Evolutionary conservation across 805 yeast genomes (phyloP).

Genomic region (Naumovozyma castellii): DNA sequence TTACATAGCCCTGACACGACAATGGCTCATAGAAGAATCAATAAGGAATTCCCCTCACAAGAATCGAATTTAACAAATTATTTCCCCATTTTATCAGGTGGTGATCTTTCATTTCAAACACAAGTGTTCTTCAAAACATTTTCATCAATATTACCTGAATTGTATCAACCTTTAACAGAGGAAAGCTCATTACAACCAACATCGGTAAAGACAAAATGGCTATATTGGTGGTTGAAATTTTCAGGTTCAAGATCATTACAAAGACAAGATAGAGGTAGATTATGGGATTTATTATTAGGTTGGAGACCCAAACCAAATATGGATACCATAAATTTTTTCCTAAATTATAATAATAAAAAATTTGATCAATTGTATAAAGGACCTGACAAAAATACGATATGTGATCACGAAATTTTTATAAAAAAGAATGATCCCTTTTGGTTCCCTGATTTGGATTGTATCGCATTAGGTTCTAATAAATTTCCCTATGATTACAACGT

Average conservation of each 20-base stretch:
- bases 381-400: not conserved
- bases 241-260: slow-evolving; percentile 82
- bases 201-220: slow-evolving; percentile 65
- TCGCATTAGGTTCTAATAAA: slow-evolving; percentile 20
- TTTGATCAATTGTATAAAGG: slow-evolving; percentile 23
- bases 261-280: slow-evolving; percentile 68
- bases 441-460: slow-evolving; percentile 29
- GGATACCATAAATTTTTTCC: slow-evolving; percentile 26
- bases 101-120: slow-evolving; percentile 26
- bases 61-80: slow-evolving; percentile 12
- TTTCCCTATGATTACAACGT: slow-evolving; percentile 24
- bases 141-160: slow-evolving; percentile 63
- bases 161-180: slow-evolving; percentile 65
- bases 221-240: slow-evolving; percentile 91
- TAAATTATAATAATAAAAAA: slow-evolving; percentile 27
- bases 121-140: slow-evolving; percentile 45
- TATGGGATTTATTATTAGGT: slow-evolving; percentile 83
- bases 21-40: slow-evolving; percentile 12
- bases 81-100: slow-evolving; percentile 30
- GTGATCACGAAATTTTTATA: slow-evolving; percentile 1
- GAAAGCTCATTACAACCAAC: slow-evolving; percentile 62
- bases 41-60: slow-evolving; percentile 6
- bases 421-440: slow-evolving; percentile 27
- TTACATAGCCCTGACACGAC: slow-evolving; percentile 57
- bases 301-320: slow-evolving; percentile 44